Base-by-base conservation (phyloP, 371 early-diverging fungal genomes). In the Gilbertella persicaria region DNA sequence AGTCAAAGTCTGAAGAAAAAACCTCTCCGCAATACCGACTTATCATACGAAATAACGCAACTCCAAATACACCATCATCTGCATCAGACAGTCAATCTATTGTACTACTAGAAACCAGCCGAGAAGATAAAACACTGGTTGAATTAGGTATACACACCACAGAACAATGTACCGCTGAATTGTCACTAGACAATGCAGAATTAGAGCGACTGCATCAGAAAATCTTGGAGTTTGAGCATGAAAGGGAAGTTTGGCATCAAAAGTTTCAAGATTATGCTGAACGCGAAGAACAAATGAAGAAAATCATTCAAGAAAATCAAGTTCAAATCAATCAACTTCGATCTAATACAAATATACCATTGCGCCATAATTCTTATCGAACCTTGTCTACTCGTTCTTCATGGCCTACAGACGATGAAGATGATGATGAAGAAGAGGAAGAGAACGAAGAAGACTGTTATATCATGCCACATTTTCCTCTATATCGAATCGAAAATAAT, bases 51-150 rank as follows among this genome's bases (percentile, higher is more conserved):
- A 58, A 52, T 17, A 49, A 23, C 16, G 30, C 39, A n/a, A 30
- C 57, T 25, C 54, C 45, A 5, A 7, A 41, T 23, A 28, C 57
- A 30, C n/a, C 26, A 43, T 5, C 26, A 5, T 14, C 45, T 26
- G 23, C 8, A 44, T 7, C 28, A 44, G 28, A 10, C 13, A 38
- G 9, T 20, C 44, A 49, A 30, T 29, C 48, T 24, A 0, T 14
- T 7, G 6, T 45, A 43, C 17, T 51, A 10, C 19, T 58, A 30
- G 52, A 58, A 25, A 51, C 58, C 0, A 58, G 58, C 35, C 29
- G 58, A 19, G 58, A 58, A 40, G 58, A 58, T 30, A 58, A 58
- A 45, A 58, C 58, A 14, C 33, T 58, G 20, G 46, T 58, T 14
- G 58, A 51, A 40, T 38, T 45, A 24, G 45, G 20, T 5, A 39